These are phyloP conservation scores for Cardamine chenopodiifolia DNA, from an alignment of 345 rosid genomes.

Conservation along the genomic window DNA sequence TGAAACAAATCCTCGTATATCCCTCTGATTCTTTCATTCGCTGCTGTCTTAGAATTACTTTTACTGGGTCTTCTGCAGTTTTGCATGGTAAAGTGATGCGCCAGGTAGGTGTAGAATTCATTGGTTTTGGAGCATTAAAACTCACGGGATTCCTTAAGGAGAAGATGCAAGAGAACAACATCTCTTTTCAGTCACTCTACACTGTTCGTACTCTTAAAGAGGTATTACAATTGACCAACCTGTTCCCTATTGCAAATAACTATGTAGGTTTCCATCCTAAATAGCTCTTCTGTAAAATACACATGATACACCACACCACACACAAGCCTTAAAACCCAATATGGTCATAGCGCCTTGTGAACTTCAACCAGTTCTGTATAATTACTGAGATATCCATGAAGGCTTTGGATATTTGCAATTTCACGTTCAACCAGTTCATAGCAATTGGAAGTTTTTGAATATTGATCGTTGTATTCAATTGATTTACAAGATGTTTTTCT, in stretches of 20 bases:
- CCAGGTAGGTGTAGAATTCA: constrained; percentile 84
- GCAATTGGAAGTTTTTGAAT: not conserved
- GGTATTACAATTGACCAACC: constrained; percentile 48
- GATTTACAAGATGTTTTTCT: constrained; percentile 27
- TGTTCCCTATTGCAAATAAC: constrained; percentile 4
- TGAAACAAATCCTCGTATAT: constrained; percentile 4
- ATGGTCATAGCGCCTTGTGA: not conserved
- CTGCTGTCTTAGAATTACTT: constrained; percentile 23
- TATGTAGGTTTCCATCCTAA: constrained; percentile 8
- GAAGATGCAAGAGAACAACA: constrained; percentile 74
- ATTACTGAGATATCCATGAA: not conserved
- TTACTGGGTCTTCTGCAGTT: constrained; percentile 53
- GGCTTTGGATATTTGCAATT: constrained; percentile 11
- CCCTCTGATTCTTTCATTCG: constrained; percentile 1
- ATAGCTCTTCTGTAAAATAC: constrained; percentile 1
- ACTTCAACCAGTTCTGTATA: constrained; percentile 2
- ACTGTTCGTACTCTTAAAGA: constrained; percentile 86
- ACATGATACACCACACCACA: not conserved
- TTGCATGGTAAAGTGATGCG: constrained; percentile 89
- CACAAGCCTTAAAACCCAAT: not conserved
- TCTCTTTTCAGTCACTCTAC: constrained; percentile 69
- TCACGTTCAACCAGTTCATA: constrained; percentile 13
- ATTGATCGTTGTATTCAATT: not conserved
- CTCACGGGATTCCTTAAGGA: constrained; percentile 85
- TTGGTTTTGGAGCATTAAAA: constrained; percentile 80